Percentiles rank a stretch among this genome's conserved stretches.
Conservation (phyloP, 169 alveolate species). For the Plasmodium gaboni region DNA sequence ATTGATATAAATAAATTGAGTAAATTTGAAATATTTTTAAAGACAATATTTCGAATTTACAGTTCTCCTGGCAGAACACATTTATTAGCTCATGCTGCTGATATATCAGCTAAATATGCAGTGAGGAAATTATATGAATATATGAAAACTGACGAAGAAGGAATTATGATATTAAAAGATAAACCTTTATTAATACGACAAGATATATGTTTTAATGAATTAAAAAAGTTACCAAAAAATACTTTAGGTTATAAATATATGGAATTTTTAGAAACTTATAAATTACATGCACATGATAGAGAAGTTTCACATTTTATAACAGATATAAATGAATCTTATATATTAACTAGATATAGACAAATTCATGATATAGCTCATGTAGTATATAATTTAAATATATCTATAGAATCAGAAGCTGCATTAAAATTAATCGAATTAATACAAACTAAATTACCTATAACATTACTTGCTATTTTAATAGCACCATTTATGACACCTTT, state of each 20-base stretch:
- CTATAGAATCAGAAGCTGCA: conserved; percentile 76
- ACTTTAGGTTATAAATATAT: conserved; percentile 77
- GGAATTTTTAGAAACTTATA: conserved; percentile 76
- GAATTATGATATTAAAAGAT: conserved; percentile 43
- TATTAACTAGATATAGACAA: conserved; percentile 76
- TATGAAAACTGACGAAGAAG: conserved; percentile 75
- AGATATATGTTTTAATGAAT: conserved; percentile 64
- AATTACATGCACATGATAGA: conserved; percentile 77
- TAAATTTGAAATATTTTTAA: conserved; percentile 62
- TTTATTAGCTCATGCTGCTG: conserved; percentile 76
- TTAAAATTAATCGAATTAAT: conserved; percentile 72
- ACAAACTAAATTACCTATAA: conserved; percentile 76
- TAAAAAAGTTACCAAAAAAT: conserved; percentile 76
- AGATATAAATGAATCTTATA: conserved; percentile 64
- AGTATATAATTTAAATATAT: conserved; percentile 72
- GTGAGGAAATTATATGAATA: conserved; percentile 40
- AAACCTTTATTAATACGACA: conserved; percentile 74
- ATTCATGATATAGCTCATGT: conserved; percentile 77
- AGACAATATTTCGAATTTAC: conserved; percentile 57
- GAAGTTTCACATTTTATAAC: conserved; percentile 76
- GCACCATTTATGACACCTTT: conserved; percentile 76
- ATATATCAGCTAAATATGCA: conserved; percentile 61
- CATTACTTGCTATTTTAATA: conserved; percentile 52
- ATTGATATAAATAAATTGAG: conserved; percentile 39
- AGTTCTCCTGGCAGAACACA: conserved; percentile 66